Evolutionary conservation across 2,329 filamentous ascomycete species (phyloP), one percentile per base, ranked within the genome.

Genomic region (Aurifilum marmelostoma): DNA sequence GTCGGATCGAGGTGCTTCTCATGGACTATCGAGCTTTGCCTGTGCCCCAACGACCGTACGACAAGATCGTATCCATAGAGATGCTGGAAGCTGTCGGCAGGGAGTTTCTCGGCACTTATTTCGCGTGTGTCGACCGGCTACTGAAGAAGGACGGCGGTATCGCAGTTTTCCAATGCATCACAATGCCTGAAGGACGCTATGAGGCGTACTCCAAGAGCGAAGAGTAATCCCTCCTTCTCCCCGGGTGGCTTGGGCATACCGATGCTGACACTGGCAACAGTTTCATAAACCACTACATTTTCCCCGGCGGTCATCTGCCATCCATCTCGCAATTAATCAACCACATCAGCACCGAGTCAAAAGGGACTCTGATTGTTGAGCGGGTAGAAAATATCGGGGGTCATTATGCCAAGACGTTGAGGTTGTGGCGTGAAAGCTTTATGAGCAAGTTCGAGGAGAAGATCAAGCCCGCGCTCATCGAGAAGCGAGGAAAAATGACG

Each of bases 251-350:
- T 41, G 8, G 24, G 61, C 61, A 69, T 70, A 67, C 71, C 18
- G 37, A 18, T 63, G 62, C 63, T 27, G 37, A 67, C 32, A 24
- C 24, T n/a, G 24, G 43, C 39, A n/a, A 4, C 68, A 84, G 83
- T 75, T 93, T 93, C 78, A 92, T 93, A 75, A 87, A 90, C 68
- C 88, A 89, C 71, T 92, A 93, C 78, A 93, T 93, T 67, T 93
- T 94, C 78, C 91, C 91, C 0, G 91, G 91, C n/a, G 91, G 91
- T 0, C 90, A 93, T 75, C 80, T 93, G 8, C 88, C 88, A 0
- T 85, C 84, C 2, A 82, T 83, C 41, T 86, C 83, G 18, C 85
- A 89, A 72, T 79, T 90, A 24, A 78, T 89, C 32, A 80, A 83
- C 63, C 84, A 89, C 43, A 89, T 93, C 72, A 85, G 83, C 54